Conservation (phyloP, 2,329 filamentous ascomycete genomes). For the Hymenoscyphus occultus region DNA sequence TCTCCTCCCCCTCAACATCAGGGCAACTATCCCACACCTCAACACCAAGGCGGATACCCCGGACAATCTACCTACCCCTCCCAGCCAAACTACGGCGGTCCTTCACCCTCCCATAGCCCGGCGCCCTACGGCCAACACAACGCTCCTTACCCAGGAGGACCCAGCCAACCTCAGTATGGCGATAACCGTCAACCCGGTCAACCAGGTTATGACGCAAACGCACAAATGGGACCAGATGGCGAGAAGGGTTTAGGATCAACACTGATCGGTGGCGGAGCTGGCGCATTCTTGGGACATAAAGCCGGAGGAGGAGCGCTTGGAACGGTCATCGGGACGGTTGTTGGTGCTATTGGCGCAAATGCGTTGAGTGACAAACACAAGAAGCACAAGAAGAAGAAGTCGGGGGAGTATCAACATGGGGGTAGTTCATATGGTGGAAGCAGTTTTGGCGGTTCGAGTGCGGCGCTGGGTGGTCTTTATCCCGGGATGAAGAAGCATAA, state of each 20-base stretch:
- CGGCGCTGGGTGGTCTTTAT: constrained; percentile 25
- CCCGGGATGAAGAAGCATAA: constrained; percentile 18
- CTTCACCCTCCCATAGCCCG: constrained; percentile 24
- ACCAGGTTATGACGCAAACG: constrained; percentile 16
- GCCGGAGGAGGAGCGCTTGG: constrained; percentile 52
- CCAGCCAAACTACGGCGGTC: constrained; percentile 28
- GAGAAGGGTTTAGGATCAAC: constrained; percentile 44
- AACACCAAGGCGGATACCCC: constrained; percentile 16
- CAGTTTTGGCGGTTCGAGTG: constrained; percentile 14
- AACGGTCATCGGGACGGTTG: constrained; percentile 50
- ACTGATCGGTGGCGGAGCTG: constrained; percentile 11
- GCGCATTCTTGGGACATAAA: constrained; percentile 53
- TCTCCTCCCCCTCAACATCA: constrained; percentile 15
- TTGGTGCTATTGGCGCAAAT: constrained; percentile 55
- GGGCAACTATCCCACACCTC: constrained; percentile 14
- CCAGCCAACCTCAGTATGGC: constrained; percentile 16
- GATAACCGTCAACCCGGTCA: constrained; percentile 19
- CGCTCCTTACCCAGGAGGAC: constrained; percentile 17
- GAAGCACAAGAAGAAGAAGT: constrained; percentile 36
- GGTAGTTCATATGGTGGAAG: constrained; percentile 14
- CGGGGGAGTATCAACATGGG: constrained; percentile 9
- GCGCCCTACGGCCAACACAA: constrained; percentile 18
- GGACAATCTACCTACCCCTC: constrained; percentile 24
- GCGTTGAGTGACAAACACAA: constrained; percentile 46
- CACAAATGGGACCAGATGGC: constrained; percentile 38